phyloP scores from a whole-genome alignment of 2,329 filamentous ascomycete species.

The Fusarium devonianum region DNA sequence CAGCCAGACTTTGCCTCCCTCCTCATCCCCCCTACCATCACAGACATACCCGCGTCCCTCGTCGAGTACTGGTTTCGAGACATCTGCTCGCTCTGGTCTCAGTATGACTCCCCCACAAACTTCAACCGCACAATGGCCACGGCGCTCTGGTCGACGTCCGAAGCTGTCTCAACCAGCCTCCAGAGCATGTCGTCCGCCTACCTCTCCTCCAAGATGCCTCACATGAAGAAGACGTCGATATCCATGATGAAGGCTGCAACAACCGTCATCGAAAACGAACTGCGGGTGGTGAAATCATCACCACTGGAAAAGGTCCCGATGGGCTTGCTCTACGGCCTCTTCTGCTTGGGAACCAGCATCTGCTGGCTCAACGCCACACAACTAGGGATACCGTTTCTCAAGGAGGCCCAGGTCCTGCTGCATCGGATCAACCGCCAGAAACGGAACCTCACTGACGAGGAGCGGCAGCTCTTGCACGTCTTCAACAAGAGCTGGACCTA shows the following conservation, averaged over 20 bases:
- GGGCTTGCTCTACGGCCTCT: constrained; percentile 48
- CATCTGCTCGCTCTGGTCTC: constrained; percentile 51
- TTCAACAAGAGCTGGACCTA: constrained; percentile 51
- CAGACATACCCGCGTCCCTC: constrained; percentile 39
- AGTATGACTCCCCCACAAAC: constrained; percentile 50
- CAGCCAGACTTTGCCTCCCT: constrained; percentile 12
- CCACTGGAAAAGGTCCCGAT: constrained; percentile 40
- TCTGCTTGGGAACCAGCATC: constrained; percentile 50
- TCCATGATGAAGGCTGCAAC: constrained; percentile 47
- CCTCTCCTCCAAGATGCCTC: constrained; percentile 45
- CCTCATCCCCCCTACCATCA: constrained; percentile 21
- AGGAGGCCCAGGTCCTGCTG: constrained; percentile 41
- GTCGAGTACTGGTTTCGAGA: constrained; percentile 49
- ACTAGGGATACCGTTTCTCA: constrained; percentile 44
- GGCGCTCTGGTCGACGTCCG: constrained; percentile 48
- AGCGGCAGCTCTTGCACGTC: constrained; percentile 45
- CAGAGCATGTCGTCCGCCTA: constrained; percentile 52
- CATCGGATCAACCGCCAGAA: constrained; percentile 38
- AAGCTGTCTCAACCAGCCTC: constrained; percentile 49
- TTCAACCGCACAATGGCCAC: constrained; percentile 49
- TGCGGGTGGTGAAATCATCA: constrained; percentile 34
- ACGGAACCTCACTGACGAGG: constrained; percentile 9
- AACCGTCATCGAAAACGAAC: constrained; percentile 45
- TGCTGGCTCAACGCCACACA: constrained; percentile 50
- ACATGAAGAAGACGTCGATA: constrained; percentile 45